These are phyloP conservation scores for Myxozyma geophila DNA, from an alignment of 805 yeast genomes.

Conservation along the genomic window DNA sequence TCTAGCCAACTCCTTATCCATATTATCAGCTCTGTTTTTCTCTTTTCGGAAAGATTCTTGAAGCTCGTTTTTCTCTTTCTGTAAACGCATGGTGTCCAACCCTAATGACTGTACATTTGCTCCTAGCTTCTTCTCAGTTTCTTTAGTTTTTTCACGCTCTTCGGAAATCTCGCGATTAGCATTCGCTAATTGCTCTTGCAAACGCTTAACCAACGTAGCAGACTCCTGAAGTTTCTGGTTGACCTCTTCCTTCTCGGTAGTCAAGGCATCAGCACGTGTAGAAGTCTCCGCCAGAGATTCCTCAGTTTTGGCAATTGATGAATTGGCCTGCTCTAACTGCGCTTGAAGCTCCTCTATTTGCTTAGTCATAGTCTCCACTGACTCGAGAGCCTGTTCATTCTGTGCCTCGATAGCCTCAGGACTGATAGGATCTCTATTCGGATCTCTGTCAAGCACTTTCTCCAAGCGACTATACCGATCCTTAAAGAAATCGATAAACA, in stretches of 20 bases:
- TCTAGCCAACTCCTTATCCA: constrained; percentile 45
- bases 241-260: constrained; percentile 11
- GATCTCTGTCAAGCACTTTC: constrained; percentile 73
- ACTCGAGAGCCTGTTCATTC: constrained; percentile 27
- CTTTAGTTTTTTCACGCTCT: constrained; percentile 24
- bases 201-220: constrained; percentile 1
- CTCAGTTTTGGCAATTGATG: constrained; percentile 9
- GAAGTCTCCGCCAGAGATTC: constrained; percentile 7
- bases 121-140: constrained; percentile 17
- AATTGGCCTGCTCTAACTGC: constrained; percentile 4
- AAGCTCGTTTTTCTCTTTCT: constrained; percentile 42
- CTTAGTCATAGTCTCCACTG: constrained; percentile 24
- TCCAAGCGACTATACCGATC: constrained; percentile 72
- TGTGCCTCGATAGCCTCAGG: constrained; percentile 35
- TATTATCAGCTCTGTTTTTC: constrained; percentile 41
- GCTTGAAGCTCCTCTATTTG: constrained; percentile 20
- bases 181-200: constrained; percentile 16
- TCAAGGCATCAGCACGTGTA: constrained; percentile 8
- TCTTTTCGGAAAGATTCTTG: constrained; percentile 46
- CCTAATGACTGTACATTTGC: constrained; percentile 39
- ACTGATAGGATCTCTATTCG: constrained; percentile 66
- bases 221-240: constrained; percentile 13
- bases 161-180: constrained; percentile 21
- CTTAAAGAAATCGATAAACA: constrained; percentile 67
- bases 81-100: constrained; percentile 41